phyloP scores from a whole-genome alignment of 2,329 filamentous ascomycete genomes.

The Penicillium sp. region DNA sequence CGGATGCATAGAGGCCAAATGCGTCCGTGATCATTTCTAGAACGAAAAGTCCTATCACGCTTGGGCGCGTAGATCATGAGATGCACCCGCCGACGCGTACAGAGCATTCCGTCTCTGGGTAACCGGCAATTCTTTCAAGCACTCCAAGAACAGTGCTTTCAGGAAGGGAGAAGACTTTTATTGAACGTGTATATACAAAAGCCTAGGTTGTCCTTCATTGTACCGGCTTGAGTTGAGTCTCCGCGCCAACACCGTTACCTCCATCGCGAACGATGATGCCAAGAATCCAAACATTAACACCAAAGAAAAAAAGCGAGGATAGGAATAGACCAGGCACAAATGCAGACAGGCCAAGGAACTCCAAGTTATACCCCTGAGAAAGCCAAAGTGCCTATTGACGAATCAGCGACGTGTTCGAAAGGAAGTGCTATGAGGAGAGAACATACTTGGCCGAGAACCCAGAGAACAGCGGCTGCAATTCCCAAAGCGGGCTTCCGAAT shows the following conservation, averaged over 20 bases:
- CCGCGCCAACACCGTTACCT: slow-evolving; percentile 17
- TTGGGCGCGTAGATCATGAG: too few relatives aligned
- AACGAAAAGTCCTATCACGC: too few relatives aligned
- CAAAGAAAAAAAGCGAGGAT: slow-evolving; percentile 76
- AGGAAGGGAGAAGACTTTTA: not conserved
- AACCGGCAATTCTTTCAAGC: too few relatives aligned
- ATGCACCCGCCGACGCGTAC: too few relatives aligned
- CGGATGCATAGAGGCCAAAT: too few relatives aligned
- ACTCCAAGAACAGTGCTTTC: not conserved
- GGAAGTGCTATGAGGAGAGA: not conserved
- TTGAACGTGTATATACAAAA: not conserved
- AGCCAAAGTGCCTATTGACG: slow-evolving; percentile 63
- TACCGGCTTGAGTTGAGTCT: not conserved
- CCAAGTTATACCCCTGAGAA: slow-evolving; percentile 72
- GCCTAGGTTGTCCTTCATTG: not conserved
- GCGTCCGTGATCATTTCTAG: too few relatives aligned
- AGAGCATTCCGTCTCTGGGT: too few relatives aligned
- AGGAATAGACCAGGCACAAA: slow-evolving; percentile 84
- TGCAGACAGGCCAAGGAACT: slow-evolving; percentile 78
- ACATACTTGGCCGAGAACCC: slow-evolving; percentile 70
- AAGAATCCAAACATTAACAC: slow-evolving; percentile 84
- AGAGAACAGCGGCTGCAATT: slow-evolving; percentile 65
- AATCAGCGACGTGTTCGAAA: not conserved
- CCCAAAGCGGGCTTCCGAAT: slow-evolving; percentile 64
- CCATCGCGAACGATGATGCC: slow-evolving; percentile 75